These are phyloP conservation scores for Dittrichia graveolens DNA, from an alignment of 129 eudicot species.

Conservation along the genomic window DNA sequence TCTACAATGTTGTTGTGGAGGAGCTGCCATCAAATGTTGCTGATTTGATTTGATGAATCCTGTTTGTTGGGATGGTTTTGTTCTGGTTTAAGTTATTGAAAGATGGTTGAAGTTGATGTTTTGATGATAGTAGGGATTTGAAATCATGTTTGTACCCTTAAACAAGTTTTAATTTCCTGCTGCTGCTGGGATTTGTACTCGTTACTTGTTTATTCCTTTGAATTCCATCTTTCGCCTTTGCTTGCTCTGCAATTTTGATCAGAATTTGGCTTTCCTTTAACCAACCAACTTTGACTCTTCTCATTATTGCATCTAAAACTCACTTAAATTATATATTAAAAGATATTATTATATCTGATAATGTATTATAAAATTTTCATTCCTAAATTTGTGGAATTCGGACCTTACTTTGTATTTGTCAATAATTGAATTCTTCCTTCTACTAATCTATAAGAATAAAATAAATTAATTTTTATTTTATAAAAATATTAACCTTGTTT, in stretches of 20 bases:
- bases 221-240: background rate
- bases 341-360: too few relatives aligned
- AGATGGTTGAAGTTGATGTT: slow-evolving; percentile 17
- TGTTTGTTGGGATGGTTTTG: background rate
- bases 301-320: too few relatives aligned
- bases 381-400: too few relatives aligned
- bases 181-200: background rate
- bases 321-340: too few relatives aligned
- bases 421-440: too few relatives aligned
- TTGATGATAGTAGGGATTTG: background rate
- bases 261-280: background rate
- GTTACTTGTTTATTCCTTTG: slow-evolving; percentile 4
- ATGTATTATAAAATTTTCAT: too few relatives aligned
- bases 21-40: slow-evolving; percentile 76
- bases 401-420: too few relatives aligned
- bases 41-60: slow-evolving; percentile 51
- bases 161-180: slow-evolving; percentile 20
- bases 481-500: too few relatives aligned
- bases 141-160: slow-evolving; percentile 15
- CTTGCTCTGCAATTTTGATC: slow-evolving; percentile 12
- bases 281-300: too few relatives aligned
- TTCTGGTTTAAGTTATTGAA: slow-evolving; percentile 24
- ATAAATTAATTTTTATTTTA: too few relatives aligned
- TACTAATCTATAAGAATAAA: too few relatives aligned
- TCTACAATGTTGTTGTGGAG: slow-evolving; percentile 66